Percentiles rank a stretch among this genome's conserved stretches.
These are phyloP conservation scores for Erodium chrysanthum DNA, from an alignment of 441 rosid species.

Conservation along the genomic window DNA sequence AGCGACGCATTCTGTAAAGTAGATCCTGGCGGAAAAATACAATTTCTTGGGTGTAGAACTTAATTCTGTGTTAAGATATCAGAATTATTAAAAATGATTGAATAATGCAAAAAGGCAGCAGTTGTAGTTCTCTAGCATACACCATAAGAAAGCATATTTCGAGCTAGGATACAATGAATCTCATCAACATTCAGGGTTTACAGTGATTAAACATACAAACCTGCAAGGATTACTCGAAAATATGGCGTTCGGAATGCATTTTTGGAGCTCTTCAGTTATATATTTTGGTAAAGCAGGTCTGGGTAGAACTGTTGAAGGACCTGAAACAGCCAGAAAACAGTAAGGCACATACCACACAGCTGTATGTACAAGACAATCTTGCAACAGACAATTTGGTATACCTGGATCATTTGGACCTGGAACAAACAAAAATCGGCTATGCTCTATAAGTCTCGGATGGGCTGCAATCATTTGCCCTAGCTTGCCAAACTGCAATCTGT, in stretches of 20 bases:
- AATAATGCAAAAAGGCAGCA: neutral
- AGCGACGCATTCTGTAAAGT: slow-evolving; percentile 83
- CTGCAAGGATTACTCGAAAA: slow-evolving; percentile 95
- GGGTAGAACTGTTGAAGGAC: slow-evolving; percentile 80
- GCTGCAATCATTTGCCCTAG: slow-evolving; percentile 61
- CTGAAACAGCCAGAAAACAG: slow-evolving; percentile 32
- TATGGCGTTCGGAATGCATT: slow-evolving; percentile 59
- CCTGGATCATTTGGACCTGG: slow-evolving; percentile 95
- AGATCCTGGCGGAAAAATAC: slow-evolving; percentile 84
- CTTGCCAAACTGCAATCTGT: slow-evolving; percentile 62
- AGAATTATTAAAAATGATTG: slow-evolving; percentile 3
- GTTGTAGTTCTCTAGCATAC: neutral
- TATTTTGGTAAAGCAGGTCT: slow-evolving; percentile 66
- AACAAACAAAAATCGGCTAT: slow-evolving; percentile 65
- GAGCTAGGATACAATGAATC: neutral
- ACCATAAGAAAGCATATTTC: neutral
- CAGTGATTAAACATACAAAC: slow-evolving; percentile 26
- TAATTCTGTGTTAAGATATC: slow-evolving; percentile 46
- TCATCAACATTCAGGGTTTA: slow-evolving; percentile 3
- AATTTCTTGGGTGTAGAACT: slow-evolving; percentile 80
- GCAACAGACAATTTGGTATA: slow-evolving; percentile 18
- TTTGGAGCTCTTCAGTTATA: slow-evolving; percentile 62
- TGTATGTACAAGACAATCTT: neutral
- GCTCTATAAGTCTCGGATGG: slow-evolving; percentile 60
- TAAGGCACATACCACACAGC: slow-evolving; percentile 6